These are phyloP conservation scores for Orobanche coerulescens DNA, from an alignment of 257 asterid species.

Conservation along the genomic window DNA sequence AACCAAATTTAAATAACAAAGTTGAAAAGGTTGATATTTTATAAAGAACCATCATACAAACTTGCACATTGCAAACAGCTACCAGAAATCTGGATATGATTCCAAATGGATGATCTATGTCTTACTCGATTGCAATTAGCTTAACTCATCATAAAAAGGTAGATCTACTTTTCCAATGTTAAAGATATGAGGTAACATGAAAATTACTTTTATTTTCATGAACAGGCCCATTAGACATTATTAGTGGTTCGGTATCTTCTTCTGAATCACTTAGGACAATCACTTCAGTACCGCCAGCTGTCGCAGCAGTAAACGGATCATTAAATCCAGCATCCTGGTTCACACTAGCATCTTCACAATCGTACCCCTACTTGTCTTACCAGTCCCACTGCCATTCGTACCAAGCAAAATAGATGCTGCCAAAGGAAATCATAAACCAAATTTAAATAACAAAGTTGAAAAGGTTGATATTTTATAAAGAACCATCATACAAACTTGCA, in stretches of 20 bases:
- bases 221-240: too few relatives aligned
- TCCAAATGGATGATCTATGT: neutral
- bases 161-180: neutral
- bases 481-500: neutral
- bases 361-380: constrained; percentile 45
- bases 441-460: constrained; percentile 1
- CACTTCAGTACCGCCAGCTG: too few relatives aligned
- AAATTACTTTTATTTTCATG: neutral
- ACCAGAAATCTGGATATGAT: constrained; percentile 5
- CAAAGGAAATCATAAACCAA: constrained; percentile 4
- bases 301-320: too few relatives aligned
- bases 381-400: constrained; percentile 42
- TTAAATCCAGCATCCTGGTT: too few relatives aligned
- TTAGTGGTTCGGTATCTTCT: neutral
- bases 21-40: neutral
- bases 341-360: too few relatives aligned
- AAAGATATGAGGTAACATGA: neutral
- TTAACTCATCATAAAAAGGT: neutral
- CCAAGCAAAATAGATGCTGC: constrained; percentile 69
- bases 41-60: neutral
- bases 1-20: neutral
- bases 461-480: neutral
- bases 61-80: neutral
- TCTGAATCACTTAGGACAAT: too few relatives aligned
- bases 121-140: neutral